Evolutionary conservation across 2,329 filamentous ascomycete species (phyloP), one percentile per base, ranked within the genome.

Genomic region (Botrytis medusae): DNA sequence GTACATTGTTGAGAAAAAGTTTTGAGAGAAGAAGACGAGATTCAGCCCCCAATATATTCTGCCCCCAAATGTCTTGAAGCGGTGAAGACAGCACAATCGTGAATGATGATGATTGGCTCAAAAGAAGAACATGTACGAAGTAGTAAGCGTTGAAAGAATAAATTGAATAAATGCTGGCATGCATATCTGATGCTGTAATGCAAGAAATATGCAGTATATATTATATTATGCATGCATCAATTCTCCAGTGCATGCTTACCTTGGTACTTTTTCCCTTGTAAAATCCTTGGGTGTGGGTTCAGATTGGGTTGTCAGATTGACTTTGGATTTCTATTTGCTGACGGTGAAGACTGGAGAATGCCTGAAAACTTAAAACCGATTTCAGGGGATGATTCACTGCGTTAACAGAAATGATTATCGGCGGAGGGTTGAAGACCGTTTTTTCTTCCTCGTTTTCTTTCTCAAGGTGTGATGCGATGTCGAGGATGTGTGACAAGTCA

Each of bases 21-120:
- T 54, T 54, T n/a, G 5, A 40, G 59, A 40, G 59, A n/a, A 20
- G 54, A 32, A 37, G 34, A 40, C 34, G 3, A 64, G 37, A 54
- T 54, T 54, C 51, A 29, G 51, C 51, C 51, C 51, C 51, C 51
- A 64, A 44, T 22, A 29, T n/a, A 63, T 63, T 63, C 61, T 63
- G 61, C 61, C 61, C 14, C 16, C 25, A n/a, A 44, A 32, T 29
- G 32, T 46, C n/a, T 54, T 22, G 14, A 32, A 29, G 62, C 62
- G 62, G 62, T 46, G 62, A 32, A 22, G 40, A 64, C 18, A 29
- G 2, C 4, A 14, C 29, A 6, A 62, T 62, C 42, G 34, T 29
- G 14, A 18, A 20, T 42, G 7, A 6, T 42, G 7, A 2, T 62
- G 22, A 62, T 62, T 62, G 60, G 60, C n/a, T 10, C 4, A 25